Conservation (phyloP, 2,329 filamentous ascomycete genomes). For the Penicillium sp. region DNA sequence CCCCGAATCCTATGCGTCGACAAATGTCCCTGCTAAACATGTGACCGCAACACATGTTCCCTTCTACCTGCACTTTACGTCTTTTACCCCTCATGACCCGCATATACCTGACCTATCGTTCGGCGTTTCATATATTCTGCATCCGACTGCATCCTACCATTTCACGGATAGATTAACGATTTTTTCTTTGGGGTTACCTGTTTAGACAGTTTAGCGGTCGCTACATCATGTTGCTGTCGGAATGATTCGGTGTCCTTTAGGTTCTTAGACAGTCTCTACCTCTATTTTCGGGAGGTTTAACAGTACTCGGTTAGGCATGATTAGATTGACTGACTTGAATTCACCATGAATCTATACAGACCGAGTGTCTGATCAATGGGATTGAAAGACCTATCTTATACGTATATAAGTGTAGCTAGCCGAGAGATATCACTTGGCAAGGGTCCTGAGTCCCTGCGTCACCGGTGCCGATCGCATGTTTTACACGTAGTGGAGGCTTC, state of each 20-base stretch:
- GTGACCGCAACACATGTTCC: conserved; percentile 31
- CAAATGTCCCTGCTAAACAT: conserved; percentile 73
- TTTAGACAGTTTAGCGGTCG: conserved; percentile 14
- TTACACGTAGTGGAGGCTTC: neutral
- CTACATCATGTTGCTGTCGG: conserved; percentile 9
- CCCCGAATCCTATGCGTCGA: conserved; percentile 66
- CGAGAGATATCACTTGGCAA: neutral
- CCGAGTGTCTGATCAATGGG: neutral
- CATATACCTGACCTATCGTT: neutral
- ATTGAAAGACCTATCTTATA: neutral
- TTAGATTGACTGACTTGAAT: neutral
- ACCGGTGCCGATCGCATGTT: neutral
- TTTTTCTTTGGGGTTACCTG: conserved; percentile 1
- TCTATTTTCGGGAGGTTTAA: neutral
- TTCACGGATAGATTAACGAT: conserved; percentile 13
- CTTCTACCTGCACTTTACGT: neutral
- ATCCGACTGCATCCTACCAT: conserved; percentile 2
- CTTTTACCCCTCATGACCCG: neutral
- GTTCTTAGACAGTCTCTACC: conserved; percentile 4
- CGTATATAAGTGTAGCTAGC: no score
- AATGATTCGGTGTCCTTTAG: neutral
- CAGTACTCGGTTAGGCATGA: neutral
- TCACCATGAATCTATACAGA: neutral
- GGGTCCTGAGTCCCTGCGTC: neutral
- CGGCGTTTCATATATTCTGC: conserved; percentile 9